These are phyloP conservation scores for Xylaria sp. DNA, from an alignment of 2,329 filamentous ascomycete species.

Conservation along the genomic window DNA sequence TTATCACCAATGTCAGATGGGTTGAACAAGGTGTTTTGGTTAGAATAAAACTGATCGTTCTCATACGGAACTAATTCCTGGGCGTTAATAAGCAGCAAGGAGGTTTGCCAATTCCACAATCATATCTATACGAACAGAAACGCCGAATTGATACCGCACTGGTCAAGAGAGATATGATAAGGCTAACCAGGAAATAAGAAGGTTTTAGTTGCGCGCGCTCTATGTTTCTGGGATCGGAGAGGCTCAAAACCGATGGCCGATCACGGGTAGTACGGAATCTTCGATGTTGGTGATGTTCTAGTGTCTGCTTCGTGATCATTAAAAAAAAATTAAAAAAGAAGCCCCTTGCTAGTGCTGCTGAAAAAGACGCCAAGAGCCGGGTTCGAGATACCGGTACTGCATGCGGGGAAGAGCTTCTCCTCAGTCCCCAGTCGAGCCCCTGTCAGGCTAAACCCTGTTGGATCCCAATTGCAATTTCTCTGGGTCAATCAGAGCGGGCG, in stretches of 20 bases:
- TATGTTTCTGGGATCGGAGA: no score
- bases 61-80: not conserved
- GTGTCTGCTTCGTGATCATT: no score
- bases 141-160: no score
- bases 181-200: not conserved
- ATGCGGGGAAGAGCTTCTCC: slow-evolving; percentile 38
- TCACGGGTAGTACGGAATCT: no score
- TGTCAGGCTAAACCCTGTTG: slow-evolving; percentile 7
- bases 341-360: not conserved
- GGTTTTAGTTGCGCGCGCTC: no score
- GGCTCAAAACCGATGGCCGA: no score
- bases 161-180: not conserved
- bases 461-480: slow-evolving; percentile 28
- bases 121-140: no score
- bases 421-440: slow-evolving; percentile 23
- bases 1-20: no score
- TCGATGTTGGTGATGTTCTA: no score
- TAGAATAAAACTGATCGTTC: not conserved
- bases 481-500: slow-evolving; percentile 10
- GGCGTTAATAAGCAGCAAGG: not conserved
- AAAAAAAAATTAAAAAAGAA: not conserved
- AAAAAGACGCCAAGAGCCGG: not conserved
- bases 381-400: not conserved
- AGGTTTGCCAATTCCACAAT: not conserved
- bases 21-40: no score